Percentiles rank a stretch among this genome's conserved stretches.
Evolutionary conservation across 1,284 basidiomycete genomes (phyloP).

Genomic region (Sutorius eximius): DNA sequence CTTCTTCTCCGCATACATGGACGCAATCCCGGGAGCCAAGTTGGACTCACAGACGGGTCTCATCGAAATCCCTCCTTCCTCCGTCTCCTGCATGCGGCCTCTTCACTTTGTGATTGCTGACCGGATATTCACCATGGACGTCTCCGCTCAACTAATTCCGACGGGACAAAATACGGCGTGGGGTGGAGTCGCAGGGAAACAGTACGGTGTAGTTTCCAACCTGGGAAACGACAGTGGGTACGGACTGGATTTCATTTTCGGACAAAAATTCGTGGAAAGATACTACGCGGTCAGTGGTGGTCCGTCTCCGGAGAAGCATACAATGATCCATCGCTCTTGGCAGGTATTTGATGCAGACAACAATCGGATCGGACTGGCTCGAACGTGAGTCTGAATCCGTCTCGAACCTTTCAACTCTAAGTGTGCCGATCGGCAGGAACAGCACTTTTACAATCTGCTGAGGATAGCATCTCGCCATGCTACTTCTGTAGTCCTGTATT

Average conservation of each 20-base stretch:
- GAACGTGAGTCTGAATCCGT: constrained; percentile 21
- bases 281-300: constrained; percentile 25
- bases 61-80: constrained; percentile 17
- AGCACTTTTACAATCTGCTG: constrained; percentile 9
- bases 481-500: not conserved
- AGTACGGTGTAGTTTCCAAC: constrained; percentile 19
- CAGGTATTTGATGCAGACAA: constrained; percentile 28
- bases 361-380: constrained; percentile 26
- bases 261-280: constrained; percentile 31
- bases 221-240: constrained; percentile 8
- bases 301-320: not conserved
- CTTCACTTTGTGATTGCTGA: constrained; percentile 25
- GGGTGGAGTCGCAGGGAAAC: constrained; percentile 16
- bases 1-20: constrained; percentile 21
- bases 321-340: not conserved
- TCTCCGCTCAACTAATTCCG: constrained; percentile 28
- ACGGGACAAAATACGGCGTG: constrained; percentile 15
- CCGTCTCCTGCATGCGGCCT: constrained; percentile 20
- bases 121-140: constrained; percentile 18
- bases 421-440: constrained; percentile 6
- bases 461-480: not conserved
- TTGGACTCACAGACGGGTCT: constrained; percentile 15
- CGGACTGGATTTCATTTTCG: constrained; percentile 29
- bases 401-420: not conserved
- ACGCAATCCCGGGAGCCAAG: constrained; percentile 21